Conservation (phyloP, 306 rosid genomes). For the Acmispon strigosus region DNA sequence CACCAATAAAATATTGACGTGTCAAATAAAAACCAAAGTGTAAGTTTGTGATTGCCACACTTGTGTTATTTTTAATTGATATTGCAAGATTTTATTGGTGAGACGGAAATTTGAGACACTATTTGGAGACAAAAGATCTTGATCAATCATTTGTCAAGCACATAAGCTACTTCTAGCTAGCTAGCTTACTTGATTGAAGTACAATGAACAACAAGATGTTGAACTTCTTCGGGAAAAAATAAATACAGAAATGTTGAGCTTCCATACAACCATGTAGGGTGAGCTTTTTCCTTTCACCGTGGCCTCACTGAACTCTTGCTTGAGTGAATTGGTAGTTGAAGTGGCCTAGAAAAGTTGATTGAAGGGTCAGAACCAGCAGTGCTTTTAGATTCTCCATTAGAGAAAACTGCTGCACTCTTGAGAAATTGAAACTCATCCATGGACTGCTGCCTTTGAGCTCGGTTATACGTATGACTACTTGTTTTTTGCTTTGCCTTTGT, state of each 20-base stretch:
- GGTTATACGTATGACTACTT: constrained; percentile 26
- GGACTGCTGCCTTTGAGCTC: constrained; percentile 89
- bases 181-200: constrained; percentile 18
- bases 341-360: constrained; percentile 59
- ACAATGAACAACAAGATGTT: constrained; percentile 64
- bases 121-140: too few relatives aligned
- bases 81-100: too few relatives aligned
- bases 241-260: constrained; percentile 16
- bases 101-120: too few relatives aligned
- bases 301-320: constrained; percentile 45
- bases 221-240: constrained; percentile 39
- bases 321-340: constrained; percentile 37
- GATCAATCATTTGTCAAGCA: background rate
- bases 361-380: constrained; percentile 65
- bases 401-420: constrained; percentile 51
- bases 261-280: background rate
- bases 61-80: too few relatives aligned
- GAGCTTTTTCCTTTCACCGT: constrained; percentile 20
- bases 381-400: constrained; percentile 75
- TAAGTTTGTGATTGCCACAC: too few relatives aligned
- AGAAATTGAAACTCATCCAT: constrained; percentile 91
- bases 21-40: too few relatives aligned
- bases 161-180: constrained; percentile 24
- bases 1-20: too few relatives aligned
- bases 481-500: constrained; percentile 67